These are phyloP conservation scores for Fusarium sp. DNA, from an alignment of 2,329 filamentous ascomycete species.

Conservation along the genomic window DNA sequence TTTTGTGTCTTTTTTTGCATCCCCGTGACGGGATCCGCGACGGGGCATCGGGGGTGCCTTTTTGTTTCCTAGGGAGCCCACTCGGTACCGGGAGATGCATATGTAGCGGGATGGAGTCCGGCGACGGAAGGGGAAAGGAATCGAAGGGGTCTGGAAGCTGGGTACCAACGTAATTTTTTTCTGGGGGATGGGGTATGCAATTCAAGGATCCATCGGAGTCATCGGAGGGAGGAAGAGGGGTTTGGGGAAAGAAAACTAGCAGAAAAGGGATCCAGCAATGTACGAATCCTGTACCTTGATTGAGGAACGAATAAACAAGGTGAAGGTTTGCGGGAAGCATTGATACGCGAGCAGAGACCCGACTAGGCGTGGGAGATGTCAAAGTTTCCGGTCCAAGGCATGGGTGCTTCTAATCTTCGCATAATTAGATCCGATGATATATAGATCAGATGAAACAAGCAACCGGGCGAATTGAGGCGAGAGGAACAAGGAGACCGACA, in stretches of 20 bases:
- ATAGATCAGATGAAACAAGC: slow-evolving; percentile 43
- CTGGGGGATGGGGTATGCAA: slow-evolving; percentile 30
- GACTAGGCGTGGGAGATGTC: neutral
- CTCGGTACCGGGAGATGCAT: slow-evolving; percentile 38
- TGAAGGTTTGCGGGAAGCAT: neutral
- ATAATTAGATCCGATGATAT: slow-evolving; percentile 38
- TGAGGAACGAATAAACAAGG: neutral
- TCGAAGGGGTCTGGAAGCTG: slow-evolving; percentile 43
- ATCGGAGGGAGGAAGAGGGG: slow-evolving; percentile 1
- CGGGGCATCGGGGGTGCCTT: slow-evolving; percentile 33
- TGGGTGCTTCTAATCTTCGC: slow-evolving; percentile 3
- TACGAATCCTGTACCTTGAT: neutral
- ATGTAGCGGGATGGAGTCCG: slow-evolving; percentile 34
- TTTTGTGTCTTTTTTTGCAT: slow-evolving; percentile 37
- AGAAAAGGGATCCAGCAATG: neutral
- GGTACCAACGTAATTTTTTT: slow-evolving; percentile 18
- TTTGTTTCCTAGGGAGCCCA: slow-evolving; percentile 22
- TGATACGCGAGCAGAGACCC: neutral
- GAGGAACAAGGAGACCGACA: neutral
- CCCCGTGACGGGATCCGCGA: slow-evolving; percentile 40
- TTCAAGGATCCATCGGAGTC: slow-evolving; percentile 20
- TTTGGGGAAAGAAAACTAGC: slow-evolving; percentile 22
- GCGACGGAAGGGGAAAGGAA: slow-evolving; percentile 31
- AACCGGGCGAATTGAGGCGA: slow-evolving; percentile 16
- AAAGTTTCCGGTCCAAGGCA: slow-evolving; percentile 1